Evolutionary conservation across 768 basidiomycete genomes (phyloP).

Genomic region (Kondoa subrosea): DNA sequence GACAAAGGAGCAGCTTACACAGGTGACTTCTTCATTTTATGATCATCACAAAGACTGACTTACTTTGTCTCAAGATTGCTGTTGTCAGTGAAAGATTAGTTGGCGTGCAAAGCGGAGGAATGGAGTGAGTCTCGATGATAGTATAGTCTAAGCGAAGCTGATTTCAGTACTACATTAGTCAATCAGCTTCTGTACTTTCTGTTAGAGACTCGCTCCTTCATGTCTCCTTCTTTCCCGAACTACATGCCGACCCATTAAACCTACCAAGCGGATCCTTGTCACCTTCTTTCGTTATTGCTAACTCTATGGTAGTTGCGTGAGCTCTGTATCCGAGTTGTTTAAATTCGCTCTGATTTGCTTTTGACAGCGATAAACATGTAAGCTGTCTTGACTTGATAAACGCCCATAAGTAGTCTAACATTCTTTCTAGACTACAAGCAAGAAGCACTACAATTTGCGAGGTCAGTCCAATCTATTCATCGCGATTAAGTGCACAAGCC

Average conservation of each 20-base stretch:
- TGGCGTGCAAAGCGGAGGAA: slow-evolving; percentile 35
- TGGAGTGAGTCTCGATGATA: slow-evolving; percentile 86
- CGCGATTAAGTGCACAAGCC: too few relatives aligned
- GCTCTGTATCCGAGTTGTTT: background rate
- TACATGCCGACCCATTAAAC: slow-evolving; percentile 49
- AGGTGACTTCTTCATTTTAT: slow-evolving; percentile 68
- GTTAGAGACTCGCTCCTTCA: slow-evolving; percentile 35
- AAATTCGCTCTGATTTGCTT: background rate
- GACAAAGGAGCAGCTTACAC: slow-evolving; percentile 55
- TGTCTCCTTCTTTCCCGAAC: slow-evolving; percentile 61
- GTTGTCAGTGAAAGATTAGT: slow-evolving; percentile 22
- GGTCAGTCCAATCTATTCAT: too few relatives aligned
- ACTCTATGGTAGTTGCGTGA: slow-evolving; percentile 59
- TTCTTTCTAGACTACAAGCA: slow-evolving; percentile 38
- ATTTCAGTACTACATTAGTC: slow-evolving; percentile 32
- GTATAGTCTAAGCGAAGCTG: slow-evolving; percentile 51
- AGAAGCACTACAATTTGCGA: slow-evolving; percentile 65
- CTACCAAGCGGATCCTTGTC: slow-evolving; percentile 40
- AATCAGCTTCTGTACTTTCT: background rate
- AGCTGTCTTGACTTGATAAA: too few relatives aligned
- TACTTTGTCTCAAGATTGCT: background rate
- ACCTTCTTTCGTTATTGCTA: slow-evolving; percentile 54
- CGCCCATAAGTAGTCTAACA: background rate
- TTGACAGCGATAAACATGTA: background rate
- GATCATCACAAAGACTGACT: slow-evolving; percentile 38